phyloP scores from a whole-genome alignment of 1,284 basidiomycete genomes.

The Sporisorium scitamineum region DNA sequence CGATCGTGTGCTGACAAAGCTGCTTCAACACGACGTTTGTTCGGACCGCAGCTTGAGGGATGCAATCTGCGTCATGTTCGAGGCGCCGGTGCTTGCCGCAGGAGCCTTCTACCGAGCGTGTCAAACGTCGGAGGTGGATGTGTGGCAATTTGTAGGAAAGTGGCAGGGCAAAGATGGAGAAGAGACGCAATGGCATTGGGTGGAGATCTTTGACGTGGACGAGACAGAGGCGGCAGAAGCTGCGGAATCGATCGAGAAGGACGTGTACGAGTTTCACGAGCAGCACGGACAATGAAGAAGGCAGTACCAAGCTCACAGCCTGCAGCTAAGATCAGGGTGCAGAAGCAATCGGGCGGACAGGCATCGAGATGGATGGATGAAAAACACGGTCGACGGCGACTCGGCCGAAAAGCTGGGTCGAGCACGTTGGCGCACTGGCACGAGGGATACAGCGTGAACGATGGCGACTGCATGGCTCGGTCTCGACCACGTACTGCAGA shows the following conservation, averaged over 20 bases:
- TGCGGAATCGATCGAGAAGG: constrained; percentile 48
- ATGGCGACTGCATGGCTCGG: background rate
- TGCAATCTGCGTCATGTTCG: constrained; percentile 58
- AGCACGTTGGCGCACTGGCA: background rate
- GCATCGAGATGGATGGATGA: background rate
- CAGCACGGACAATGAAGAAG: constrained; percentile 17
- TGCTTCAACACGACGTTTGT: background rate
- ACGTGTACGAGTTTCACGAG: constrained; percentile 57
- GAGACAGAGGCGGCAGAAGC: constrained; percentile 56
- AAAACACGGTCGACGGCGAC: background rate
- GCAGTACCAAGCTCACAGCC: background rate
- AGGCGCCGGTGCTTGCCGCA: constrained; percentile 64
- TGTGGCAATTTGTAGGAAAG: constrained; percentile 35
- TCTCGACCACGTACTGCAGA: background rate
- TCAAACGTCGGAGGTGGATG: constrained; percentile 31
- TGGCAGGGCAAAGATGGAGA: constrained; percentile 30
- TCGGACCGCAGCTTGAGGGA: constrained; percentile 48
- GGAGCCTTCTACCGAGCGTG: constrained; percentile 64
- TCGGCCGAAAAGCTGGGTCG: background rate
- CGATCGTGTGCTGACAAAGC: constrained; percentile 1
- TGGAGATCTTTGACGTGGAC: constrained; percentile 63
- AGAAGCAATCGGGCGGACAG: background rate
- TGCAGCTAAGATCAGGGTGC: background rate
- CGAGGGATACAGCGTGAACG: background rate
- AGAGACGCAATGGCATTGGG: constrained; percentile 41